Evolutionary conservation across 1,284 basidiomycete genomes (phyloP), one percentile per base, ranked within the genome.

Genomic region (Cryptococcus depauperatus): DNA sequence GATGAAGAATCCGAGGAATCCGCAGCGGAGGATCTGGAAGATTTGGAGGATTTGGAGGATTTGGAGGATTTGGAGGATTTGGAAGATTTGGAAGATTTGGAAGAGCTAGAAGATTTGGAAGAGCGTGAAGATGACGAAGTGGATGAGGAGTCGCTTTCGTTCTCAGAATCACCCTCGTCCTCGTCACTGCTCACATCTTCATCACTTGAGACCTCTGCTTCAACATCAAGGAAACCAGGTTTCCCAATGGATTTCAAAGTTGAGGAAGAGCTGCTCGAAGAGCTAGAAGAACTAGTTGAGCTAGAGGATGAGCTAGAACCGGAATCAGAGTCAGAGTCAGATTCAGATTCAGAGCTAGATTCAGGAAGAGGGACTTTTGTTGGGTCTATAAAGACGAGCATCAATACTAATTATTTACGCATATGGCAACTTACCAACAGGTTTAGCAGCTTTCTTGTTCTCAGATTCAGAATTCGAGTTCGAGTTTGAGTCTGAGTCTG

Each of bases 161-260:
- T 37, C 7, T 22, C 18, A 22, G 18, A 51, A 6, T 49, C 47
- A 18, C 33, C 32, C 11, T 43, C 46, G 25, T 32, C 43, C 7
- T 52, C 50, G 28, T 25, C 33, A 25, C 42, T 43, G 41, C 41
- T 43, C 10, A 18, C 18, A 29, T 37, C 43, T 8, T 22, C 46
- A 23, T 46, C 49, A 30, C 37, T 37, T 11, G 47, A 50, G 25
- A 47, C 56, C 29, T 55, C 54, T 9, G 55, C 57, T 34, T 59
- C 57, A 9, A 58, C 49, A 48, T 61, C 59, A 22, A 61, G 43
- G 51, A 63, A 59, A 14, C 41, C 48, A 10, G 34, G 37, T 14
- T 41, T 47, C 10, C 52, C 48, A 25, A 46, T 49, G 9, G 47
- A 47, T 7, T 42, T 41, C 30, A 50, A 51, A 25, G 53, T 23